phyloP scores from a whole-genome alignment of 352 stramenopile species.

The Phytophthora megakarya region DNA sequence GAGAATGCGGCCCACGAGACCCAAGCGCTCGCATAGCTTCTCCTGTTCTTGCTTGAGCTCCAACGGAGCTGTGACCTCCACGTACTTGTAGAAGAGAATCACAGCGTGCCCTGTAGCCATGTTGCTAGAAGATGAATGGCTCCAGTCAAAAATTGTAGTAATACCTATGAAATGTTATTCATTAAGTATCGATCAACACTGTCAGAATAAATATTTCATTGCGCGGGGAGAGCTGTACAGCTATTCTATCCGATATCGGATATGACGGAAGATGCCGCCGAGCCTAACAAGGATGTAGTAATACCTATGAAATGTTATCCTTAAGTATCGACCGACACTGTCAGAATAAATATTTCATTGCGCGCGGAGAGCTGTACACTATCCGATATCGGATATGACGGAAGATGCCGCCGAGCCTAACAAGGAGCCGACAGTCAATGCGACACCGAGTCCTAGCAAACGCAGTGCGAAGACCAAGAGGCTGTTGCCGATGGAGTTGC shows the following conservation, averaged over 20 bases:
- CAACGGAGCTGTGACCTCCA: constrained; percentile 43
- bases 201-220: constrained; percentile 1
- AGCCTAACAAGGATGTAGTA: constrained; percentile 24
- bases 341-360: constrained; percentile 2
- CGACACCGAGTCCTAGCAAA: constrained; percentile 22
- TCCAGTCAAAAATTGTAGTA: constrained; percentile 8
- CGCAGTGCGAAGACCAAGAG: constrained; percentile 47
- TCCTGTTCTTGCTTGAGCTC: constrained; percentile 56
- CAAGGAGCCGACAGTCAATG: constrained; percentile 11
- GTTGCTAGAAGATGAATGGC: constrained; percentile 28
- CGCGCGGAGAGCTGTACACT: too few relatives aligned
- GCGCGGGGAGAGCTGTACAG: too few relatives aligned
- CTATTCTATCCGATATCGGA: too few relatives aligned
- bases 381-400: too few relatives aligned
- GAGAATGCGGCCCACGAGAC: constrained; percentile 69
- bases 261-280: constrained; percentile 19
- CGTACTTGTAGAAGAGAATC: constrained; percentile 87
- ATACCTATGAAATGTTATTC: not conserved
- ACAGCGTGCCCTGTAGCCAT: constrained; percentile 42
- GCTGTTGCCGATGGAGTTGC: constrained; percentile 72
- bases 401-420: constrained; percentile 27
- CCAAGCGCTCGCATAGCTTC: constrained; percentile 53
- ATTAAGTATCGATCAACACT: not conserved
- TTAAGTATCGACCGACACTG: not conserved
- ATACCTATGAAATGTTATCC: not conserved